Base-by-base conservation (phyloP, 176 grass and related monocot genomes). In the Rhynchospora breviuscula region DNA sequence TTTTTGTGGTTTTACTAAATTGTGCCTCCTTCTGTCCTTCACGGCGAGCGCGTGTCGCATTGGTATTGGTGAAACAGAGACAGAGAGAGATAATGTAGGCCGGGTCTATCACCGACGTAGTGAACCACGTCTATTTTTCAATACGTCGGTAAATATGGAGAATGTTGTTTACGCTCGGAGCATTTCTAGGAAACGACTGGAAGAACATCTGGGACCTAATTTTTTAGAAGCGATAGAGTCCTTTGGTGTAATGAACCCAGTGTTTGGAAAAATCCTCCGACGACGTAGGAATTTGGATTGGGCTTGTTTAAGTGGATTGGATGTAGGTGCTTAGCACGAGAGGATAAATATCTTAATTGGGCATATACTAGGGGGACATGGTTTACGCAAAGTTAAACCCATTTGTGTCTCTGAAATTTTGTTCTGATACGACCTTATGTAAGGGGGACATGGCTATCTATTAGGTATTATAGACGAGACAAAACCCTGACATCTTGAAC, bases 1-100 rank as follows among this genome's bases (percentile, higher is more conserved):
- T 76, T 76, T 76, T 43, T 52, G 71, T 76, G 71, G 71, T 49
- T 76, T 53, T 76, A 47, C 71, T 76, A 5, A 4, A 5, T 40
- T 40, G 35, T 4, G 35, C 17, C 40, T 25, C 17, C 67, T 45
- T 71, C 71, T 7, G 17, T 25, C 17, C 67, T 45, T 71, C 71
- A 49, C 44, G 48, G 44, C 18, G 21, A 52, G 45, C 70, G 43
- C 70, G 18, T 70, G 35, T 47, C 47, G 13, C 40, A 74, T 75
- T 13, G 47, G 7, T 11, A n/a, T n/a, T n/a, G n/a, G n/a, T n/a
- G n/a, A n/a, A n/a, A n/a, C n/a, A n/a, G 71, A 43, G 8, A 35
- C 29, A 72, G 3, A 40, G 35, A 5, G 18, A 45, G 23, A 71
- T 33, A 45, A 35, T 61, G 59, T 23, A 23, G 19, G 21, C 21